Conservation (phyloP, 305 asterid species). For the Fraxinus floribunda region DNA sequence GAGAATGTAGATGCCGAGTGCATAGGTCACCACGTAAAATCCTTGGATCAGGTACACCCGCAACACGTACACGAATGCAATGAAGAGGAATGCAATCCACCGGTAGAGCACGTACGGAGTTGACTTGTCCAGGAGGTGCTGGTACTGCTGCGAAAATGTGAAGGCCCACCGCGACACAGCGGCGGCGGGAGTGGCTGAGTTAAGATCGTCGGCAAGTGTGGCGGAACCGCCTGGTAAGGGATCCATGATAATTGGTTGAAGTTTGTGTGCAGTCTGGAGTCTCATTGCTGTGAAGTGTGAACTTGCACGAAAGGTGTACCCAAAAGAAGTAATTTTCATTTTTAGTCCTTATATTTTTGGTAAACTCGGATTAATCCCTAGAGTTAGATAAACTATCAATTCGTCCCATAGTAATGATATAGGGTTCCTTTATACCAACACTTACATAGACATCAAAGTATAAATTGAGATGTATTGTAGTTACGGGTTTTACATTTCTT, state of each 20-base stretch:
- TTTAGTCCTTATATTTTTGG: not conserved
- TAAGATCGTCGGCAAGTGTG: conserved; percentile 13
- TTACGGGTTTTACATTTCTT: not conserved
- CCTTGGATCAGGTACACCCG: conserved; percentile 53
- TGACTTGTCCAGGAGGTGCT: conserved; percentile 55
- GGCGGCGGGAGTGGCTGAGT: conserved; percentile 14
- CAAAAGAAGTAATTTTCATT: not conserved
- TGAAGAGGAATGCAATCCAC: conserved; percentile 53
- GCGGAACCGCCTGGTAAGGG: conserved; percentile 28
- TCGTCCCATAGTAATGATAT: not conserved
- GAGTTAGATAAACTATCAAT: not conserved
- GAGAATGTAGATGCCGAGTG: conserved; percentile 56
- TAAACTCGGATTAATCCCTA: not conserved
- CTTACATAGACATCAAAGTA: too few species aligned
- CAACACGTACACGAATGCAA: conserved; percentile 41
- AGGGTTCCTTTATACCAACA: too few species aligned
- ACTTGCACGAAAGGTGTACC: not conserved
- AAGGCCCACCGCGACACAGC: conserved; percentile 27
- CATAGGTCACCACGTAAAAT: conserved; percentile 61
- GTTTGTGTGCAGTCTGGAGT: not conserved
- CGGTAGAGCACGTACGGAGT: conserved; percentile 52
- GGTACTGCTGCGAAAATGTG: conserved; percentile 42
- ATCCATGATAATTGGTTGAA: conserved; percentile 29
- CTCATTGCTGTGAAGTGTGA: not conserved
- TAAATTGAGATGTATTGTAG: not conserved